Evolutionary conservation across 257 asterid species (phyloP), one percentile per base, ranked within the genome.

Genomic region (Misopates orontium): DNA sequence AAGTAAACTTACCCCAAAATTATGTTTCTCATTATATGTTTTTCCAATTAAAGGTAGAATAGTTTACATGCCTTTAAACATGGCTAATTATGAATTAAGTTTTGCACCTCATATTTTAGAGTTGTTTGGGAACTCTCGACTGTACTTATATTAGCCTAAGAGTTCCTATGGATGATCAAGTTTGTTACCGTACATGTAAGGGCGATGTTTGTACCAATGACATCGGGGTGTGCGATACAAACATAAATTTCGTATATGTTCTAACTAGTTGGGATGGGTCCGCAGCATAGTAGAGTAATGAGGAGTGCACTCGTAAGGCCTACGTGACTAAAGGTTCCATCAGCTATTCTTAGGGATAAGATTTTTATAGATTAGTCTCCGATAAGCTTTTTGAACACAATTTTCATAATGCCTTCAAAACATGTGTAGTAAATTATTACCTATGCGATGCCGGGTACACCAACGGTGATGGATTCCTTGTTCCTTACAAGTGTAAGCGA

Each of bases 391-490:
- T n/a, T n/a, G n/a, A n/a, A n/a, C n/a, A n/a, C n/a, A n/a, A n/a
- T n/a, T n/a, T n/a, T n/a, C n/a, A n/a, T n/a, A n/a, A n/a, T n/a
- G n/a, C n/a, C n/a, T n/a, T n/a, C n/a, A n/a, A n/a, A n/a, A n/a
- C n/a, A n/a, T n/a, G n/a, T 3, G 9, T 18, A 64, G 60, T n/a
- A 14, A 24, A 36, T 18, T 65, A 65, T 28, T 65, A 65, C 18
- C 47, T 65, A 4, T 51, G 70, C 20, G 70, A 65, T 32, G 50
- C 19, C 7, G 40, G 61, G 6, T 63, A 63, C 42, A 24, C 44
- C 9, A 63, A 63, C 23, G 57, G 23, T 0, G 57, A 63, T 13
- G 68, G 68, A 1, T 63, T 63, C 15, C 15, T 50, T 1, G 14
- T 57, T 0, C 68, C 68, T 5, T 63, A 21, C 23, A 63, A 57